A percentile compares a stretch with the other conserved stretches of the same genome.
Evolutionary conservation across 192 early-diverging fungal genomes (phyloP).

Genomic region (Gryganskiella cystojenkinii): DNA sequence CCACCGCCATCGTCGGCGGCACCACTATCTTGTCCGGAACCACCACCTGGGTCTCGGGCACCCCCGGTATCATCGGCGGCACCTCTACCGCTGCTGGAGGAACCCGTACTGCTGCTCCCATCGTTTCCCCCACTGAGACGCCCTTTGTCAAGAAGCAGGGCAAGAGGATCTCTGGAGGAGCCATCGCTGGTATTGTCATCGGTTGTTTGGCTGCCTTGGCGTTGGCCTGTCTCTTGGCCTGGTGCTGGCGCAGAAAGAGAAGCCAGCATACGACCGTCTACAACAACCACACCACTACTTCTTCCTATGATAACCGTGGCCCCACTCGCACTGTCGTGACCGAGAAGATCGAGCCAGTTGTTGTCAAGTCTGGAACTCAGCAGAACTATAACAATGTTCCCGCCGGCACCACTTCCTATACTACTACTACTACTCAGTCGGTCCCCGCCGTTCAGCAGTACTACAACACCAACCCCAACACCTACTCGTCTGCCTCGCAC

Average conservation of each 20-base stretch:
- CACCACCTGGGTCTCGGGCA: constrained; percentile 14
- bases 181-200: constrained; percentile 25
- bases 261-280: constrained; percentile 7
- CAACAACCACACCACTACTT: constrained; percentile 1
- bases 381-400: constrained; percentile 5
- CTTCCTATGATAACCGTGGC: not conserved
- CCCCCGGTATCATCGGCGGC: constrained; percentile 5
- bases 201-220: constrained; percentile 16
- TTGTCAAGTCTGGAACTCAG: constrained; percentile 15
- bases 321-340: constrained; percentile 25
- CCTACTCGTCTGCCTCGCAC: not conserved
- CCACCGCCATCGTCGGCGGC: constrained; percentile 6
- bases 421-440: constrained; percentile 2
- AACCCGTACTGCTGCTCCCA: not conserved
- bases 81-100: not conserved
- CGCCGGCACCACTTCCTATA: not conserved
- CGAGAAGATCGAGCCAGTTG: constrained; percentile 23
- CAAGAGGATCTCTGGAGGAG: constrained; percentile 9
- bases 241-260: constrained; percentile 26
- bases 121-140: constrained; percentile 1
- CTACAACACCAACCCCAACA: not conserved
- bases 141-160: not conserved
- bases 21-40: constrained; percentile 1
- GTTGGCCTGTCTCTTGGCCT: constrained; percentile 14
- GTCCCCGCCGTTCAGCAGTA: not conserved